Conservation (phyloP, 495 filamentous ascomycete species). For the Penicillium paxilli region DNA sequence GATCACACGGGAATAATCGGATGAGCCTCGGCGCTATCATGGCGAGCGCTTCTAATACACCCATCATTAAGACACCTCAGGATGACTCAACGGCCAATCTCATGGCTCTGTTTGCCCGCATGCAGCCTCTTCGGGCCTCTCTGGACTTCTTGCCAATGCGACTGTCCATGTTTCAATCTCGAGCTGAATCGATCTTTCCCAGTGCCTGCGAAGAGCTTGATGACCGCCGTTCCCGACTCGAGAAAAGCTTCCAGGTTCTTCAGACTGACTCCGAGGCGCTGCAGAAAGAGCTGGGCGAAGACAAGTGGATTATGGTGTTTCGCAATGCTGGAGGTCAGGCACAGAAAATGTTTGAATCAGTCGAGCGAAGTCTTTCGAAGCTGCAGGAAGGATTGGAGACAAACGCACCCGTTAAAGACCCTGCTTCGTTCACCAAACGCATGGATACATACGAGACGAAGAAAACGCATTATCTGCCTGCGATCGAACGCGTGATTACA, state of each 20-base stretch:
- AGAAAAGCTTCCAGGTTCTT: conserved; percentile 77
- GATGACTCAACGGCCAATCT: conserved; percentile 75
- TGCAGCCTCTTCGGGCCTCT: conserved; percentile 91
- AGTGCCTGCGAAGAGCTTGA: conserved; percentile 89
- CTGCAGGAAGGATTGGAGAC: conserved; percentile 78
- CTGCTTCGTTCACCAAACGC: conserved; percentile 66
- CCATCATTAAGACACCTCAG: conserved; percentile 58
- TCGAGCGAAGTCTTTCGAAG: conserved; percentile 80
- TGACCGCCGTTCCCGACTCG: conserved; percentile 64
- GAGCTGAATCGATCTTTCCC: conserved; percentile 76
- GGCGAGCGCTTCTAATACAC: conserved; percentile 54
- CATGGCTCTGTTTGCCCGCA: conserved; percentile 84
- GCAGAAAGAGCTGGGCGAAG: conserved; percentile 85
- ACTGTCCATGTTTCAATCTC: conserved; percentile 75
- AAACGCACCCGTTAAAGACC: conserved; percentile 68
- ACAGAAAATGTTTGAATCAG: conserved; percentile 90
- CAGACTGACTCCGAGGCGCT: conserved; percentile 85
- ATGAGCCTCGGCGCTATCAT: conserved; percentile 64
- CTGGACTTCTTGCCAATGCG: conserved; percentile 98
- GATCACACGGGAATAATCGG: conserved; percentile 55
- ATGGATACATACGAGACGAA: conserved; percentile 94
- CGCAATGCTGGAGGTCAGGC: conserved; percentile 89
- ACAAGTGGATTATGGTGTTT: conserved; percentile 94
- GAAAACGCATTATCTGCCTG: conserved; percentile 91
- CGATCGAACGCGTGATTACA: conserved; percentile 83